Base-by-base conservation (phyloP, 169 alveolate genomes). In the Plasmodium vivax region DNA sequence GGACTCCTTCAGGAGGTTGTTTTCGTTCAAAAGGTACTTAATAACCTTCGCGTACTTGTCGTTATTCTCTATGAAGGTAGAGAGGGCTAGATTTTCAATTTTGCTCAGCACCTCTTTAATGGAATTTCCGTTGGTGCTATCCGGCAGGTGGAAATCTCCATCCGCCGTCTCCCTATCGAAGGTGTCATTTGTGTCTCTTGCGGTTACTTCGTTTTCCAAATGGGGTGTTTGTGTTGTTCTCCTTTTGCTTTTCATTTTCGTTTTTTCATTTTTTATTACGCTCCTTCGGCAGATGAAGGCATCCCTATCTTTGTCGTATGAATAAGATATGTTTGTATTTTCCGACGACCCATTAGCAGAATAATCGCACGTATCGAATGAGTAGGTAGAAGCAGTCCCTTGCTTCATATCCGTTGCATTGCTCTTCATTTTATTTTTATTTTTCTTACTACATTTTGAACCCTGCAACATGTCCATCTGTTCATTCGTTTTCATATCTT, bases 401-500 rank as follows among this genome's bases (percentile, higher is more conserved):
- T 90, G 82, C 23, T 80, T 90, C 83, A 79, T 7, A 90, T 90
- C 94, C 27, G 41, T 43, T 10, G 27, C 30, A 38, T 27, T 90
- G 32, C 45, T 71, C 51, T 90, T 90, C 51, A 38, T 80, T 80
- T 79, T 90, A 77, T 85, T 85, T 38, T 85, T 85, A 84, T 71
- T 84, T 4, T 23, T 87, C 54, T 81, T 80, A 32, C n/a, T 68
- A 90, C 38, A 68, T 34, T 80, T 90, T 30, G 32, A 30, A 43
- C 36, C 19, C n/a, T 79, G 84, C 41, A 90, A 14, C 10, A 45
- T 1, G 19, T 83, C 84, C 30, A 85, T 73, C 10, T 75, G 16
- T 72, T 73, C 87, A 62, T 71, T 75, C 23, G 77, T 88, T 72
- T 96, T 85, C 16, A 96, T 80, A 68, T 96, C 97, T 16, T 94